These are phyloP conservation scores for Clathrospora elynae DNA, from an alignment of 2,329 filamentous ascomycete genomes.

Conservation along the genomic window DNA sequence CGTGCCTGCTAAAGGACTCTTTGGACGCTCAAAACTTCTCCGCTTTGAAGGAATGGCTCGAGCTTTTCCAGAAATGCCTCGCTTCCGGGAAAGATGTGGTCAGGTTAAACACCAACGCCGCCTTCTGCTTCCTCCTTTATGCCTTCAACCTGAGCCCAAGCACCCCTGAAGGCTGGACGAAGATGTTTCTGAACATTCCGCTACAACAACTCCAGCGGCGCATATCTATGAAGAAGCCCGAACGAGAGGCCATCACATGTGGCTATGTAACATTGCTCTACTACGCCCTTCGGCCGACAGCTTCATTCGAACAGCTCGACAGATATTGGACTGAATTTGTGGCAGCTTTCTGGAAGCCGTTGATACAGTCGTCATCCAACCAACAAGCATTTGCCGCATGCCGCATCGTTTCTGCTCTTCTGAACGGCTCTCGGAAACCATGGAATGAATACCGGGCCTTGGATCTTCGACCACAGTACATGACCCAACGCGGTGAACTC, in stretches of 20 bases:
- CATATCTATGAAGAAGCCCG: conserved; percentile 70
- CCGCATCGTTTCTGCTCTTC: conserved; percentile 73
- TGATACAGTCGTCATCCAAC: conserved; percentile 27
- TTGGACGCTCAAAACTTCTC: conserved; percentile 69
- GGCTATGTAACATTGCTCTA: conserved; percentile 67
- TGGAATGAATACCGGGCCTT: conserved; percentile 79
- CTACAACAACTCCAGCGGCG: conserved; percentile 38
- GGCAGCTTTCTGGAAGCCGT: conserved; percentile 61
- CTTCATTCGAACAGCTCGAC: conserved; percentile 69
- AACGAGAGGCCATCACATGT: conserved; percentile 65
- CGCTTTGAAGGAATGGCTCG: conserved; percentile 74
- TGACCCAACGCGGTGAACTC: conserved; percentile 70
- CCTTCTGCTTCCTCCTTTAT: conserved; percentile 85
- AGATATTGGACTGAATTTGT: conserved; percentile 80
- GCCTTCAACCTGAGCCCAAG: conserved; percentile 68
- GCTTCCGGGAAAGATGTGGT: conserved; percentile 71
- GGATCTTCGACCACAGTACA: conserved; percentile 55
- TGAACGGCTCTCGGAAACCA: conserved; percentile 63
- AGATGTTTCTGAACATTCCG: conserved; percentile 37
- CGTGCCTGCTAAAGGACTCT: conserved; percentile 72
- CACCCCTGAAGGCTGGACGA: conserved; percentile 53
- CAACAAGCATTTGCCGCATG: conserved; percentile 50
- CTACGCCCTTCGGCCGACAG: conserved; percentile 67
- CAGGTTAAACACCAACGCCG: conserved; percentile 74
- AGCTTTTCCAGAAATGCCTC: conserved; percentile 80